These are phyloP conservation scores for Lentinula edodes DNA, from an alignment of 768 basidiomycete genomes.

Conservation along the genomic window DNA sequence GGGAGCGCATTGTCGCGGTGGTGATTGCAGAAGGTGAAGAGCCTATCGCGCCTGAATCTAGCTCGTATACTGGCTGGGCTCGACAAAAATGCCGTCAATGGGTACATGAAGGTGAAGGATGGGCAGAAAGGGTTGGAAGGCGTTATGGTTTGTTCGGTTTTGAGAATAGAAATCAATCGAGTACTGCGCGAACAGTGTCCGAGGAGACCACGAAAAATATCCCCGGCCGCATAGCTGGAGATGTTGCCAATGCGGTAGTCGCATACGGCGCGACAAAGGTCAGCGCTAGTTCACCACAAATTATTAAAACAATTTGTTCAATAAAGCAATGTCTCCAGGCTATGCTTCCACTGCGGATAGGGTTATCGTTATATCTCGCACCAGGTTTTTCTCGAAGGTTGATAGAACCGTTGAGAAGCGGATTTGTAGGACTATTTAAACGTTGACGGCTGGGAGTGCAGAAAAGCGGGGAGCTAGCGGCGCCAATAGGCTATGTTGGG, in stretches of 20 bases:
- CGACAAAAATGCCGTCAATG: conserved; percentile 43
- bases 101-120: conserved; percentile 73
- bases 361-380: conserved; percentile 62
- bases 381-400: conserved; percentile 65
- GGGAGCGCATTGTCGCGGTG: conserved; percentile 51
- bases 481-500: neutral
- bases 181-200: conserved; percentile 15
- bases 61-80: conserved; percentile 30
- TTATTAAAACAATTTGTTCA: neutral
- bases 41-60: conserved; percentile 6
- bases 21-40: conserved; percentile 13
- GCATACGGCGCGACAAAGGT: conserved; percentile 84
- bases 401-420: conserved; percentile 55
- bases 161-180: conserved; percentile 37
- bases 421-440: conserved; percentile 26
- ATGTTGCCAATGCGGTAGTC: conserved; percentile 76
- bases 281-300: neutral
- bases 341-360: conserved; percentile 67
- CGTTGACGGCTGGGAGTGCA: neutral
- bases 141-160: conserved; percentile 82
- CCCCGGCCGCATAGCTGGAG: conserved; percentile 52
- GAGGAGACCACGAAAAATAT: conserved; percentile 15
- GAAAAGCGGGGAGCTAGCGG: neutral
- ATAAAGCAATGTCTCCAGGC: conserved; percentile 39
- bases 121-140: conserved; percentile 65